These are phyloP conservation scores for Strigomonas culicis DNA, from an alignment of 208 protist species.

Conservation along the genomic window DNA sequence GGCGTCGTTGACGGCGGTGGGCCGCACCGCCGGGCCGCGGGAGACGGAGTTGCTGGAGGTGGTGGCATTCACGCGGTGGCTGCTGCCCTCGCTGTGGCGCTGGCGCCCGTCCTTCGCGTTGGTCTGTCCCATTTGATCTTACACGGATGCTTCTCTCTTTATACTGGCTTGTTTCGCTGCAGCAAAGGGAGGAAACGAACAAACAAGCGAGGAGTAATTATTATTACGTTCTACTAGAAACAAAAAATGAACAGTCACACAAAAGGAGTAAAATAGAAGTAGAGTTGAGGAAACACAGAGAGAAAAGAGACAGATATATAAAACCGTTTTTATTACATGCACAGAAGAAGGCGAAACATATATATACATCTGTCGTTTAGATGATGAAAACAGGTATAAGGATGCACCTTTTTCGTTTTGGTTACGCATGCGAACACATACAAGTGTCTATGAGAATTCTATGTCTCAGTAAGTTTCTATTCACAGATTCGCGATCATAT, in stretches of 20 bases:
- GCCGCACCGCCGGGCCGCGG: slow-evolving; percentile 23
- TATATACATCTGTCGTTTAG: too few species aligned
- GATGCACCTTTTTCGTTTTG: too few species aligned
- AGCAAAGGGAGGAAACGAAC: neutral
- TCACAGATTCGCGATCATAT: too few species aligned
- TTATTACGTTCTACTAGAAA: neutral
- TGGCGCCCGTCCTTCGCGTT: slow-evolving; percentile 41
- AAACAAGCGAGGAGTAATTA: slow-evolving; percentile 12
- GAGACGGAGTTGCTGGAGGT: neutral
- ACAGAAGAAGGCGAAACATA: neutral
- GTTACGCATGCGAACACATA: too few species aligned
- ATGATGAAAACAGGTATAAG: too few species aligned
- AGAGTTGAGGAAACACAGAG: neutral
- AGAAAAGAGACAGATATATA: neutral
- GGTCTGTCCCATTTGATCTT: slow-evolving; percentile 49
- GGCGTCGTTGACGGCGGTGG: slow-evolving; percentile 34
- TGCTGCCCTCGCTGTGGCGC: neutral
- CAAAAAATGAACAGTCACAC: neutral
- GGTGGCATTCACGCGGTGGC: neutral
- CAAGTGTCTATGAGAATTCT: too few species aligned
- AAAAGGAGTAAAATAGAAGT: neutral
- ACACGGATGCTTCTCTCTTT: slow-evolving; percentile 1
- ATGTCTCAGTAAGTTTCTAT: too few species aligned
- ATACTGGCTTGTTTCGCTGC: neutral
- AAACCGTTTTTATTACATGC: neutral